Conservation (phyloP, 1,139 yeast genomes). For the Eremothecium sinecaudum region DNA sequence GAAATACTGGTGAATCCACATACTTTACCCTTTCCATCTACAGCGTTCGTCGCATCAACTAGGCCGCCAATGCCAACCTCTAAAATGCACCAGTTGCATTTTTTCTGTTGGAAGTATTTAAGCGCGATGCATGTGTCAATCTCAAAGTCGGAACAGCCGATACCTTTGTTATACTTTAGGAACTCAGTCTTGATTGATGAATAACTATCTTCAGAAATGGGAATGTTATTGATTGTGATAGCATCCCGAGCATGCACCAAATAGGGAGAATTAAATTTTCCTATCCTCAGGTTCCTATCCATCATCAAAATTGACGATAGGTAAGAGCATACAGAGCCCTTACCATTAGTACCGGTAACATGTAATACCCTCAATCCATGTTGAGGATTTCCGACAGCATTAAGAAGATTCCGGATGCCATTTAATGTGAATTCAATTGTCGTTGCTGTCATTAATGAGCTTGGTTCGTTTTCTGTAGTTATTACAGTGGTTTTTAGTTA, state of each 20-base stretch:
- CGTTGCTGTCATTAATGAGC: no score
- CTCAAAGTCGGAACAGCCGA: slow-evolving; percentile 75
- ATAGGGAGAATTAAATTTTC: slow-evolving; percentile 86
- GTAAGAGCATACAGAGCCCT: slow-evolving; percentile 83
- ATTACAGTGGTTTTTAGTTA: no score
- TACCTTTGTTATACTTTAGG: slow-evolving; percentile 30
- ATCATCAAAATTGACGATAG: slow-evolving; percentile 51
- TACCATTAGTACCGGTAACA: slow-evolving; percentile 91
- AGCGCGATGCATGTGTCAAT: slow-evolving; percentile 75
- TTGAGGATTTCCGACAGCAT: slow-evolving; percentile 62
- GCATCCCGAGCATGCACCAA: slow-evolving; percentile 64
- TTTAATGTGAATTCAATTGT: no score
- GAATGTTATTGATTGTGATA: slow-evolving; percentile 51
- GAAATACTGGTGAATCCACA: slow-evolving; percentile 80
- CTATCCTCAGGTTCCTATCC: slow-evolving; percentile 37
- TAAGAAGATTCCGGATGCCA: no score
- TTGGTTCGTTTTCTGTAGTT: no score
- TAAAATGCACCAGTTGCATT: slow-evolving; percentile 62
- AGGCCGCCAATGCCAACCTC: slow-evolving; percentile 92
- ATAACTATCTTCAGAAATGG: slow-evolving; percentile 45
- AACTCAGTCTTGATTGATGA: slow-evolving; percentile 34
- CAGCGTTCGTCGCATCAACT: slow-evolving; percentile 76
- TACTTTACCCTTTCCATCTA: slow-evolving; percentile 36
- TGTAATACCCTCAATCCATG: slow-evolving; percentile 54
- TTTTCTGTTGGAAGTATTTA: slow-evolving; percentile 51